Conservation (phyloP, 176 grass and related monocot species). For the sorghum (Sorghum bicolor) region Sorghum_bicolor_NCBIv3 NC_012873.2:60286501-60287000, state of each 20-base stretch:
- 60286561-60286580: conserved; percentile 78
- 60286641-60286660: conserved; percentile 71
- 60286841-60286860: conserved; percentile 59
- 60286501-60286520: conserved; percentile 75
- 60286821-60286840: conserved; percentile 69
- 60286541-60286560: conserved; percentile 70
- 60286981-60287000: conserved; percentile 53
- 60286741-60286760: conserved; percentile 77
- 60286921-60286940: conserved; percentile 40
- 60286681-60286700: conserved; percentile 82
- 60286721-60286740: conserved; percentile 94
- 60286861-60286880: conserved; percentile 59
- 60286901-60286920: conserved; percentile 72
- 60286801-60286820: conserved; percentile 71
- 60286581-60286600: conserved; percentile 87
- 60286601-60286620: conserved; percentile 82
- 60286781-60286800: conserved; percentile 80
- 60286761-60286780: conserved; percentile 75
- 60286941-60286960: conserved; percentile 76
- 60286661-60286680: conserved; percentile 82
- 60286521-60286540: conserved; percentile 70
- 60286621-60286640: conserved; percentile 88
- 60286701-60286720: conserved; percentile 84
- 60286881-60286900: conserved; percentile 37
- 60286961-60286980: conserved; percentile 84